Conservation (phyloP, 129 eudicot species). For the Centaurea solstitialis region DNA sequence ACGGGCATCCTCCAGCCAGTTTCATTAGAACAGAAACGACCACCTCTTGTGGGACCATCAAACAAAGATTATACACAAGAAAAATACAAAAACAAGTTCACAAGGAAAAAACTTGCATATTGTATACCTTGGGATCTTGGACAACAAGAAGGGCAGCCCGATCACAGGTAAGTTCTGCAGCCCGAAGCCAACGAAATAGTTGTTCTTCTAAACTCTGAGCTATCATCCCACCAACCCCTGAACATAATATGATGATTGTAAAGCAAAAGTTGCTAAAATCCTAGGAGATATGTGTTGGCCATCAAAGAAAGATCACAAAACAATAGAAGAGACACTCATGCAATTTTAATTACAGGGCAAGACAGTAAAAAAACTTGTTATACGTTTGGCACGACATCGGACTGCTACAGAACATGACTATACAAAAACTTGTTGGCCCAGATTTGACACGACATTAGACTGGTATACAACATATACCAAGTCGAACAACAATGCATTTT, state of each 20-base stretch:
- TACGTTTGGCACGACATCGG: too few relatives aligned
- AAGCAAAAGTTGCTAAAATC: neutral
- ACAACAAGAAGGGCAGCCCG: slow-evolving; percentile 99
- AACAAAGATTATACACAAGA: slow-evolving; percentile 10
- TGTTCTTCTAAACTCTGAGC: slow-evolving; percentile 93
- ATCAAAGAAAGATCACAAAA: neutral
- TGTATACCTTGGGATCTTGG: slow-evolving; percentile 92
- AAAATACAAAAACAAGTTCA: neutral
- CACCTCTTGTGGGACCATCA: slow-evolving; percentile 83
- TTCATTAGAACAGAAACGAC: slow-evolving; percentile 97
- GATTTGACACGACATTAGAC: neutral
- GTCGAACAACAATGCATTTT: neutral
- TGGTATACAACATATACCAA: neutral
- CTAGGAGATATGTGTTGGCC: neutral
- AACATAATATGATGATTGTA: slow-evolving; percentile 5
- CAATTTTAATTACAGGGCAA: neutral
- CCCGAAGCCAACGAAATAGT: slow-evolving; percentile 88
- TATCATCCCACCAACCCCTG: slow-evolving; percentile 89
- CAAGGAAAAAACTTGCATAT: neutral
- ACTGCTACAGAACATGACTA: too few relatives aligned
- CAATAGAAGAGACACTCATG: neutral
- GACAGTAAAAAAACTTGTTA: too few relatives aligned
- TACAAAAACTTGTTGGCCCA: too few relatives aligned
- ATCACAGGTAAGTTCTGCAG: slow-evolving; percentile 98
- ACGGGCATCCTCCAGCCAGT: slow-evolving; percentile 98